phyloP scores from a whole-genome alignment of 805 yeast species.

The Sungouiella thailandica region DNA sequence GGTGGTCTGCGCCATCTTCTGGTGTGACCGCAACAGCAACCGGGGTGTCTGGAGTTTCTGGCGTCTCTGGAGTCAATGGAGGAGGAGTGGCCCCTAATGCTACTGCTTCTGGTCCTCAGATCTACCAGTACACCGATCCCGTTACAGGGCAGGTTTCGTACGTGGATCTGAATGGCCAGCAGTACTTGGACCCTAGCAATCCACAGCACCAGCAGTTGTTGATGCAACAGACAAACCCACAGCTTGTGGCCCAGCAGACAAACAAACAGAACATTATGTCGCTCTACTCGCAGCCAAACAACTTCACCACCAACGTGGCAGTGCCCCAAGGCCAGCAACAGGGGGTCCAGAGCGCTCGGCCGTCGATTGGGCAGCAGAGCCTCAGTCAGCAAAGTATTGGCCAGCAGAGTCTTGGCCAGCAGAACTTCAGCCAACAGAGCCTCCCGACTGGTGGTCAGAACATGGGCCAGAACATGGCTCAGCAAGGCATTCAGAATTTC shows the following conservation, averaged over 20 bases:
- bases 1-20: constrained; percentile 29
- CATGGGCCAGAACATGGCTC: background rate
- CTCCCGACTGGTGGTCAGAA: background rate
- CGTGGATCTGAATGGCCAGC: constrained; percentile 66
- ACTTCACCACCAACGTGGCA: constrained; percentile 42
- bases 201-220: constrained; percentile 32
- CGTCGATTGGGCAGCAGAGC: constrained; percentile 5
- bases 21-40: background rate
- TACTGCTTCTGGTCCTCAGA: constrained; percentile 34
- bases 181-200: constrained; percentile 23
- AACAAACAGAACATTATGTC: constrained; percentile 30
- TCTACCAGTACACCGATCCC: constrained; percentile 68
- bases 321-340: constrained; percentile 43
- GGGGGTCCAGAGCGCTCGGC: too few relatives aligned
- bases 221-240: constrained; percentile 25
- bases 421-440: constrained; percentile 1
- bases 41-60: background rate
- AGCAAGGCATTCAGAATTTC: too few relatives aligned
- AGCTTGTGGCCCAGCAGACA: constrained; percentile 25
- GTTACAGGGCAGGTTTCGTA: constrained; percentile 62
- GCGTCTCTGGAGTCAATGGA: background rate
- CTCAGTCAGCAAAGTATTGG: constrained; percentile 8
- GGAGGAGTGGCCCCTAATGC: constrained; percentile 1
- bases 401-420: constrained; percentile 14
- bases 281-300: constrained; percentile 37